Evolutionary conservation across 129 eudicot genomes (phyloP).

Genomic region (Pittosporum tobira): DNA sequence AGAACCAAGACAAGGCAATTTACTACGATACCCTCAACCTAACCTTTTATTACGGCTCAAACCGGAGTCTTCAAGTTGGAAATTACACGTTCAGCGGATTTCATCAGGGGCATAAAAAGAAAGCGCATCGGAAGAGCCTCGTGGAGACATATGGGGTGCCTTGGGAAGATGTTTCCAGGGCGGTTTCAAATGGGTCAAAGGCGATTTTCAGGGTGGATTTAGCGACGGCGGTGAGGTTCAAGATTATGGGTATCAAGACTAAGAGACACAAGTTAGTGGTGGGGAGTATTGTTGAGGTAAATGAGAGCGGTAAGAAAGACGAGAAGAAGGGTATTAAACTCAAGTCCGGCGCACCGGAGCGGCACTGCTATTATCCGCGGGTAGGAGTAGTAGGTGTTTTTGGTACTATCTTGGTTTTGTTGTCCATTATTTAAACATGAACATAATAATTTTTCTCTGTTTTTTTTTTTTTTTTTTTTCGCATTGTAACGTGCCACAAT

Average conservation of each 20-base stretch:
- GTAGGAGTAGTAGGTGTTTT: background rate
- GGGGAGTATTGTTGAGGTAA: slow-evolving; percentile 21
- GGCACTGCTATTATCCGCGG: background rate
- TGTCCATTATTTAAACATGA: no score
- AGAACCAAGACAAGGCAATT: slow-evolving; percentile 35
- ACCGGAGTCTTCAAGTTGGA: slow-evolving; percentile 16
- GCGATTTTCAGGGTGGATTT: slow-evolving; percentile 28
- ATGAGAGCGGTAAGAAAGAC: slow-evolving; percentile 21
- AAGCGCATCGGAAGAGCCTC: slow-evolving; percentile 28
- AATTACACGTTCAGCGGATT: slow-evolving; percentile 33
- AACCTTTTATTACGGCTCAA: slow-evolving; percentile 21
- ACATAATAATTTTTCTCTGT: no score
- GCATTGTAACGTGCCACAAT: no score
- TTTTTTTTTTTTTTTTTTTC: no score
- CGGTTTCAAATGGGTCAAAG: slow-evolving; percentile 19
- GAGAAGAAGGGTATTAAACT: slow-evolving; percentile 28
- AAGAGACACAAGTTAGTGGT: slow-evolving; percentile 26
- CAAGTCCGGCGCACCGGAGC: slow-evolving; percentile 29
- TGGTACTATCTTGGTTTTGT: background rate
- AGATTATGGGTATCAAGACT: slow-evolving; percentile 25
- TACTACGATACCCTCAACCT: slow-evolving; percentile 30
- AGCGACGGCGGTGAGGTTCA: slow-evolving; percentile 33
- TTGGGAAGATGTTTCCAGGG: slow-evolving; percentile 21
- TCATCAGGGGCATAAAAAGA: slow-evolving; percentile 58
- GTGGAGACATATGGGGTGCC: slow-evolving; percentile 25